Base-by-base conservation (phyloP, 2,329 filamentous ascomycete species). In the Sporothrix phasma region DNA sequence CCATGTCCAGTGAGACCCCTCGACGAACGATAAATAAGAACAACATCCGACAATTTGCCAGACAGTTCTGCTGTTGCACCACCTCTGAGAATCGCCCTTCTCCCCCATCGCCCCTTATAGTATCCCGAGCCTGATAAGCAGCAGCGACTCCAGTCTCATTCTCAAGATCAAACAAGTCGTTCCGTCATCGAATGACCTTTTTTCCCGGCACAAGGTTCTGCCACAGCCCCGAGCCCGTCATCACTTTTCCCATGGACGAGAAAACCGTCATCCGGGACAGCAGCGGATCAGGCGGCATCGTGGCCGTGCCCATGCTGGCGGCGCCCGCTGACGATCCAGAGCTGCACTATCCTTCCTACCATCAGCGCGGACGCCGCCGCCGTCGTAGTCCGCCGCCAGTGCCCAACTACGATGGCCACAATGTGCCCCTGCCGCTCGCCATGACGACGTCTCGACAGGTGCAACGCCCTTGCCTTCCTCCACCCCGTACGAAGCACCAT, bases 321-420 rank as follows among this genome's bases (percentile, higher is more conserved):
- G 11, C 31, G 13, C 7, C 29, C 2, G 2, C 31, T 5, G 46
- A 37, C 31, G 59, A 61, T 10, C 45, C 45, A 11, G 59, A 62
- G 46, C 47, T 62, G 34, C 37, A 53, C 60, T 26, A 31, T 13
- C 61, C 61, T 2, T 47, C 22, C 31, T 31, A 43, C 37, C 63
- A 61, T 26, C 45, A 62, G 46, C 64, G 64, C 15, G 64, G 61
- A 17, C 65, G 65, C 15, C 41, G 39, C 11, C 65, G 65, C 22
- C 65, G 65, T 15, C 65, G 65, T 54, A 66, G 65, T 46, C 65
- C 63, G 19, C 41, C 51, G 0, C 61, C 63, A 7, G 7, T 41
- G 10, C 53, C 61, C 8, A 26, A 39, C 13, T 17, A 64, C 53
- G 62, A 51, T 31, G 29, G 39, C 29, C 19, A 24, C 10, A 22